Percentiles rank a stretch among this genome's conserved stretches.
These are phyloP conservation scores for Yarrowia yakushimensis DNA, from an alignment of 805 yeast species.

Conservation along the genomic window DNA sequence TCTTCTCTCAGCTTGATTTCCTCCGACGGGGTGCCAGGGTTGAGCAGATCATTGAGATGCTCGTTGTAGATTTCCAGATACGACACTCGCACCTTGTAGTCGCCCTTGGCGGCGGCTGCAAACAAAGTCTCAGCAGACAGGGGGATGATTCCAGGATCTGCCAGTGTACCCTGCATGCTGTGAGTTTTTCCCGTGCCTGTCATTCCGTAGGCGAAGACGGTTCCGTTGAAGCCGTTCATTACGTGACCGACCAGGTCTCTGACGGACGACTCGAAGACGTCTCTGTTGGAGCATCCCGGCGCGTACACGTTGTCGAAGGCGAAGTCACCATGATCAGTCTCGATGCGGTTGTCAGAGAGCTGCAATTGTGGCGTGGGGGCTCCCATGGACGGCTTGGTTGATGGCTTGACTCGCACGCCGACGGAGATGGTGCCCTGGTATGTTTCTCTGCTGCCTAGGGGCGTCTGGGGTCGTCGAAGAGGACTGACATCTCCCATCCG, in stretches of 20 bases:
- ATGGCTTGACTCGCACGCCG: conserved; percentile 73
- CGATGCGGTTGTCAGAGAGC: conserved; percentile 9
- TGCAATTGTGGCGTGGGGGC: conserved; percentile 10
- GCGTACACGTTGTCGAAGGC: conserved; percentile 76
- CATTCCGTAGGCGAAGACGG: conserved; percentile 92
- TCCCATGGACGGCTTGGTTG: not conserved
- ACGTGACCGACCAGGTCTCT: conserved; percentile 50
- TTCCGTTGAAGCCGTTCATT: conserved; percentile 64
- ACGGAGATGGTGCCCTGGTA: conserved; percentile 75
- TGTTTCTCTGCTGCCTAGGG: conserved; percentile 22
- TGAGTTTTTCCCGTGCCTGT: conserved; percentile 91
- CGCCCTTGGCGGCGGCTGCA: conserved; percentile 35
- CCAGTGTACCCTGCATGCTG: conserved; percentile 71
- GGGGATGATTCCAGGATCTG: conserved; percentile 69
- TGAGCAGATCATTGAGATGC: conserved; percentile 57
- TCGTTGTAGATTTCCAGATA: conserved; percentile 72
- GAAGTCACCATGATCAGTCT: conserved; percentile 57
- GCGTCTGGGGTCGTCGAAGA: conserved; percentile 31
- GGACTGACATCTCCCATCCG: conserved; percentile 29
- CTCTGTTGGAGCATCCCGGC: conserved; percentile 45
- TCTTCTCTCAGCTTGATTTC: conserved; percentile 81
- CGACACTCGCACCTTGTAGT: conserved; percentile 55
- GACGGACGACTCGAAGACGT: conserved; percentile 59
- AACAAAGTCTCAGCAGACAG: conserved; percentile 62
- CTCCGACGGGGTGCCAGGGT: conserved; percentile 39